These are phyloP conservation scores for Aspergillus sergii DNA, from an alignment of 2,329 filamentous ascomycete species.

Conservation along the genomic window DNA sequence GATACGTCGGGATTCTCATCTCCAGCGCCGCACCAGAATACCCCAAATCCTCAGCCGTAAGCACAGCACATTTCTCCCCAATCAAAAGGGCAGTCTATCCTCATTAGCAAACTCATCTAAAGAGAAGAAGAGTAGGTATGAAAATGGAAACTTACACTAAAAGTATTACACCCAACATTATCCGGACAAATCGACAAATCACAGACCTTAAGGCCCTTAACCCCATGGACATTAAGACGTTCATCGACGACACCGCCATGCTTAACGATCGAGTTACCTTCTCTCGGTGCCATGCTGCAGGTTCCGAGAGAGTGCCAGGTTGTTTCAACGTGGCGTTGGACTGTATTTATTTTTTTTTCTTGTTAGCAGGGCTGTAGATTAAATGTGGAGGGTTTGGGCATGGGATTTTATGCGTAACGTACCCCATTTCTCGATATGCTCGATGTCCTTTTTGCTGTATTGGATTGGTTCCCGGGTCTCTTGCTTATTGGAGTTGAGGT, in stretches of 20 bases:
- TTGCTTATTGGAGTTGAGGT: conserved; percentile 67
- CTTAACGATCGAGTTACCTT: conserved; percentile 79
- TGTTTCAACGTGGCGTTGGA: conserved; percentile 73
- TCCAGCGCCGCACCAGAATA: conserved; percentile 73
- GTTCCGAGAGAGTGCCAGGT: conserved; percentile 72
- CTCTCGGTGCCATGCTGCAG: conserved; percentile 74
- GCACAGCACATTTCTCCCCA: conserved; percentile 72
- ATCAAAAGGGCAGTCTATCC: conserved; percentile 69
- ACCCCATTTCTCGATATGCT: conserved; percentile 67
- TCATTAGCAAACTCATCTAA: conserved; percentile 1
- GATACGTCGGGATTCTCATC: conserved; percentile 72
- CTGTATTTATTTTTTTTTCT: conserved; percentile 27
- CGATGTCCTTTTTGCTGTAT: conserved; percentile 59
- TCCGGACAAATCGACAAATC: conserved; percentile 77
- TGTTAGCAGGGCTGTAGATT: background rate
- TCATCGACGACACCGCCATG: conserved; percentile 74
- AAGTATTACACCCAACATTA: conserved; percentile 73
- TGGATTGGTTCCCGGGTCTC: conserved; percentile 64
- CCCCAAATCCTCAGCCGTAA: conserved; percentile 72
- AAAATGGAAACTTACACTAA: conserved; percentile 38
- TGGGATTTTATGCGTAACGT: conserved; percentile 13
- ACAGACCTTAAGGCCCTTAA: conserved; percentile 75
- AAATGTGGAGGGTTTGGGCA: background rate
- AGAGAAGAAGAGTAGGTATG: background rate
- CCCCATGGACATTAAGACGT: conserved; percentile 75